phyloP scores from a whole-genome alignment of 805 yeast species.

The Kuraishia ogatae region DNA sequence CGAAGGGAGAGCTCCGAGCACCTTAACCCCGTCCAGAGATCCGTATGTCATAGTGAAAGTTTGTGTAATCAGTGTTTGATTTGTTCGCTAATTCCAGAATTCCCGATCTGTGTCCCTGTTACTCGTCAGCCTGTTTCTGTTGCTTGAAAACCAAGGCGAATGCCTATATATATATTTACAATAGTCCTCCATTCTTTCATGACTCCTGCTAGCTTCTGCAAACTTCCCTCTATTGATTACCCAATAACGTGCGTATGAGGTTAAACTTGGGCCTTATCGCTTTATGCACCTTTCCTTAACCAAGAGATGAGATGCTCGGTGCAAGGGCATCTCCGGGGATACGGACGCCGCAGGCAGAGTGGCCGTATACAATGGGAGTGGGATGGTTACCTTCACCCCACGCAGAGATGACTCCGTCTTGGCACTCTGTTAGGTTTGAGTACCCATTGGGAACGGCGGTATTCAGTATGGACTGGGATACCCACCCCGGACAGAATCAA shows the following conservation, averaged over 20 bases:
- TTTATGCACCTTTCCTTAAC: neutral
- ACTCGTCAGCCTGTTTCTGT: too few relatives aligned
- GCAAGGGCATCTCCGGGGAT: neutral
- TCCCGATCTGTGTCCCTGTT: too few relatives aligned
- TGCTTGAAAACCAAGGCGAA: neutral
- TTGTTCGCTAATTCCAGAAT: too few relatives aligned
- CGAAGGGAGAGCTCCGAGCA: slow-evolving; percentile 38
- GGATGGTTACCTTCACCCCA: neutral
- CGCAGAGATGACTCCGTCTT: neutral
- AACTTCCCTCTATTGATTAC: neutral
- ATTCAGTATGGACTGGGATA: too few relatives aligned
- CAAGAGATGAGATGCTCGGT: neutral
- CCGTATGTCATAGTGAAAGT: slow-evolving; percentile 20
- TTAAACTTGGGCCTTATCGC: neutral
- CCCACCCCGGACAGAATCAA: too few relatives aligned
- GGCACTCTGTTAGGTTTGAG: neutral
- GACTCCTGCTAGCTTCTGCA: neutral
- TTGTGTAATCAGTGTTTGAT: too few relatives aligned
- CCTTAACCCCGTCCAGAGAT: slow-evolving; percentile 42
- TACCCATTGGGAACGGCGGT: too few relatives aligned
- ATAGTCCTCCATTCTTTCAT: neutral
- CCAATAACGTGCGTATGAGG: neutral
- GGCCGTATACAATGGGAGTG: neutral
- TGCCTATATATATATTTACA: neutral
- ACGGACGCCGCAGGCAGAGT: neutral